Evolutionary conservation across 75 land plant genomes (phyloP).

Genomic region (Chamaecyparis obtusa): DNA sequence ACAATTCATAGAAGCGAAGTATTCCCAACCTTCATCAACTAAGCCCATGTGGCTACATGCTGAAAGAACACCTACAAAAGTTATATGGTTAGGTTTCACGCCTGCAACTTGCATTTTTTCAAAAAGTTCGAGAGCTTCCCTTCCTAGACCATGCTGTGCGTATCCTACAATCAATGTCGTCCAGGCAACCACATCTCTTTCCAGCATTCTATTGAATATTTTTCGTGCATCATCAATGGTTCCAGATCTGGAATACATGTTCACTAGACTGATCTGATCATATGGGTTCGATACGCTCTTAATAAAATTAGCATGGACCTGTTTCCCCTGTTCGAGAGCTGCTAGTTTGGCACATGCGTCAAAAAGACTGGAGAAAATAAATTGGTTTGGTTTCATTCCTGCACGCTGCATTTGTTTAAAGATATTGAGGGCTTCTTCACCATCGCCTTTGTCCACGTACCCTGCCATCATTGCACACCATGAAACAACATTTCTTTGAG

Average conservation of each 20-base stretch:
- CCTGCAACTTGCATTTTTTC: slow-evolving; percentile 31
- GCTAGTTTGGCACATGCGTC: slow-evolving; percentile 56
- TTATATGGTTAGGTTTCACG: slow-evolving; percentile 2
- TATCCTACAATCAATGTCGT: slow-evolving; percentile 62
- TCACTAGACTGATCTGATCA: slow-evolving; percentile 51
- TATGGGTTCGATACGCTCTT: slow-evolving; percentile 33
- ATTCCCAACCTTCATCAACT: slow-evolving; percentile 23
- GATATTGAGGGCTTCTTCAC: slow-evolving; percentile 22
- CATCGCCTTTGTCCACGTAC: slow-evolving; percentile 27
- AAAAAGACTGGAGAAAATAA: slow-evolving; percentile 47
- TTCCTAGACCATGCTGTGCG: slow-evolving; percentile 50
- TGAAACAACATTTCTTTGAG: slow-evolving; percentile 23
- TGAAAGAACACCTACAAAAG: slow-evolving; percentile 14
- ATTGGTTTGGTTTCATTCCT: slow-evolving; percentile 41
- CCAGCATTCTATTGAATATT: slow-evolving; percentile 37
- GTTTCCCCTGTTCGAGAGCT: slow-evolving; percentile 54
- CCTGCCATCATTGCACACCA: slow-evolving; percentile 38
- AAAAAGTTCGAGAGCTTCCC: slow-evolving; percentile 39
- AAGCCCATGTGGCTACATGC: slow-evolving; percentile 44
- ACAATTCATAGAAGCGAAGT: slow-evolving; percentile 19
- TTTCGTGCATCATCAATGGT: slow-evolving; percentile 37
- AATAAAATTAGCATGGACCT: slow-evolving; percentile 47
- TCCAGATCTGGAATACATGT: slow-evolving; percentile 73
- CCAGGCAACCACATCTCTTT: slow-evolving; percentile 52
- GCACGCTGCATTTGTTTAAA: slow-evolving; percentile 28